Evolutionary conservation across 225 moss, liverwort and hornwort species (phyloP).

Genomic region (Polytrichum formosum): DNA sequence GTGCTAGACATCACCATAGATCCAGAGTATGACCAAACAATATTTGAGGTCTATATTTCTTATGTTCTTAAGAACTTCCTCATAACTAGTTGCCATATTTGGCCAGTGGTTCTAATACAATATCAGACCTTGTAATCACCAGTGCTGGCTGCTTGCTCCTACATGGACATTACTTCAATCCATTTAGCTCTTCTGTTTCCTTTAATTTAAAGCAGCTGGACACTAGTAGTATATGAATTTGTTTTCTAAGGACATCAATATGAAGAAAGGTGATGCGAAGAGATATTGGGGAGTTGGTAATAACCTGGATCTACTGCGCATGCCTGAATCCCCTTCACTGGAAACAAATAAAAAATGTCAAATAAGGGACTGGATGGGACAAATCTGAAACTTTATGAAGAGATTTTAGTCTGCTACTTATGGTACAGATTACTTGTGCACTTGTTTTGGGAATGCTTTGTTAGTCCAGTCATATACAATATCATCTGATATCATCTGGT

Average conservation of each 20-base stretch:
- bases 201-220: background rate
- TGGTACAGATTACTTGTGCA: background rate
- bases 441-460: background rate
- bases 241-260: background rate
- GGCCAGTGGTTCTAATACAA: too few relatives aligned
- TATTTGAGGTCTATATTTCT: background rate
- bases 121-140: too few relatives aligned
- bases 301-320: slow-evolving; percentile 84
- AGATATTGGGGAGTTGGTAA: background rate
- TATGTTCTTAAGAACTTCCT: background rate
- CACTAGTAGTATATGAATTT: background rate
- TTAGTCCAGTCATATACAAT: background rate
- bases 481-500: background rate
- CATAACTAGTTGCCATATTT: background rate
- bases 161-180: background rate
- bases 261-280: background rate
- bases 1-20: background rate
- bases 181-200: background rate
- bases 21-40: background rate
- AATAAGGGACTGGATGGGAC: background rate
- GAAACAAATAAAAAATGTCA: slow-evolving; percentile 3
- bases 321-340: slow-evolving; percentile 73
- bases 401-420: background rate
- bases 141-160: background rate
- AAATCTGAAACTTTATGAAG: background rate